Evolutionary conservation across 768 basidiomycete genomes (phyloP).

Genomic region (Suillus decipiens): DNA sequence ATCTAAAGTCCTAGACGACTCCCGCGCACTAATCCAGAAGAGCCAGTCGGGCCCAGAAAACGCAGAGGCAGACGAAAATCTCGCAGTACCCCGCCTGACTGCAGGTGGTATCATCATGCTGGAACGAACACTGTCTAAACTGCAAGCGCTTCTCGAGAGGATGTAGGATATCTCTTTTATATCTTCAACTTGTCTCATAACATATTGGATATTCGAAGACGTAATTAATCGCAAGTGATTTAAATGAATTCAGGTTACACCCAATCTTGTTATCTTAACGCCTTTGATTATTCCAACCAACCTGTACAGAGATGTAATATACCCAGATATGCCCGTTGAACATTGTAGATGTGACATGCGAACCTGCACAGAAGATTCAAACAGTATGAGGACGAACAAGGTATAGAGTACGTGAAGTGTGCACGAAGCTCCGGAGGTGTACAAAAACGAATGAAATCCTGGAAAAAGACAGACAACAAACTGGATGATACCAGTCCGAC

Average conservation of each 20-base stretch:
- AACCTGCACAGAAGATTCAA: background rate
- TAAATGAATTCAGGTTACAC: background rate
- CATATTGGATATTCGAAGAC: background rate
- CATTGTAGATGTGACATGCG: slow-evolving; percentile 11
- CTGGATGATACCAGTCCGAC: slow-evolving; percentile 14
- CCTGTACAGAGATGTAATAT: slow-evolving; percentile 5
- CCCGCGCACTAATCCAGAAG: slow-evolving; percentile 65
- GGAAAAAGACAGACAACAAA: slow-evolving; percentile 15
- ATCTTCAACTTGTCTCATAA: slow-evolving; percentile 17
- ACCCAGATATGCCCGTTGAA: slow-evolving; percentile 12
- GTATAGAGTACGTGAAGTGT: slow-evolving; percentile 1
- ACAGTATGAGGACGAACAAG: slow-evolving; percentile 7
- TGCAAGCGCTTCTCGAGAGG: slow-evolving; percentile 47
- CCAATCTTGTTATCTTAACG: background rate
- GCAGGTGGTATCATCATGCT: slow-evolving; percentile 79
- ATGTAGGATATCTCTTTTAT: slow-evolving; percentile 19
- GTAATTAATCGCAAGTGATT: background rate
- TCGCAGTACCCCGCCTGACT: slow-evolving; percentile 74
- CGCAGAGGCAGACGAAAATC: slow-evolving; percentile 35
- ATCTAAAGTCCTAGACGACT: slow-evolving; percentile 65
- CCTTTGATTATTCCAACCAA: slow-evolving; percentile 5
- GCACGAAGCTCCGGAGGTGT: slow-evolving; percentile 10
- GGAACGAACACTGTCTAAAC: slow-evolving; percentile 69
- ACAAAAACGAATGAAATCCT: slow-evolving; percentile 27
- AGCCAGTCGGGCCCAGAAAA: slow-evolving; percentile 47